Evolutionary conservation across 345 rosid genomes (phyloP).

Genomic region (Camelina neglecta): DNA sequence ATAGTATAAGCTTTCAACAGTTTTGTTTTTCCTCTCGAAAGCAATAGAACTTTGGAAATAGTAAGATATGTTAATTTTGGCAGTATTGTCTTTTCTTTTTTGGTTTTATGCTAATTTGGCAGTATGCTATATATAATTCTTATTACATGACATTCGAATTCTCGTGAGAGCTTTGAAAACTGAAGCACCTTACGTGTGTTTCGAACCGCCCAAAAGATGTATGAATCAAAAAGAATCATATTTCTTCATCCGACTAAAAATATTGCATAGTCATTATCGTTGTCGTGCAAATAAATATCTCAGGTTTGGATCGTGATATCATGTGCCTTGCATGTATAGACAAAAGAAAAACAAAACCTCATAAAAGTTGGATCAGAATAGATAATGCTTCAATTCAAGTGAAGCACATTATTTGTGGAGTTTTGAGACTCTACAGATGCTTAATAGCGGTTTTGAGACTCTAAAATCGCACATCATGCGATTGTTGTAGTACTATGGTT

Average conservation of each 20-base stretch:
- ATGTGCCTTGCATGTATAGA: slow-evolving; percentile 33
- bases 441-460: no score
- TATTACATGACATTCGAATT: background rate
- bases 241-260: background rate
- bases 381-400: no score
- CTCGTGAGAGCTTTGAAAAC: background rate
- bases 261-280: slow-evolving; percentile 29
- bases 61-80: background rate
- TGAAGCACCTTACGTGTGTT: slow-evolving; percentile 1
- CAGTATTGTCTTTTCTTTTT: background rate
- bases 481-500: no score
- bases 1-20: background rate
- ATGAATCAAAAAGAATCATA: background rate
- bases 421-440: no score
- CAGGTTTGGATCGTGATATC: slow-evolving; percentile 22
- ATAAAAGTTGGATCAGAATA: background rate
- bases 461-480: no score
- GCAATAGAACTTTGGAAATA: background rate
- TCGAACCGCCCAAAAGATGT: background rate
- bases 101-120: background rate
- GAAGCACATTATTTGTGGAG: no score
- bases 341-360: background rate
- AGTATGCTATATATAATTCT: background rate
- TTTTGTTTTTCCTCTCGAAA: background rate
- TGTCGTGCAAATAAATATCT: slow-evolving; percentile 28